Evolutionary conservation across 2,329 filamentous ascomycete genomes (phyloP).

Genomic region (Hypoxylon sp.): DNA sequence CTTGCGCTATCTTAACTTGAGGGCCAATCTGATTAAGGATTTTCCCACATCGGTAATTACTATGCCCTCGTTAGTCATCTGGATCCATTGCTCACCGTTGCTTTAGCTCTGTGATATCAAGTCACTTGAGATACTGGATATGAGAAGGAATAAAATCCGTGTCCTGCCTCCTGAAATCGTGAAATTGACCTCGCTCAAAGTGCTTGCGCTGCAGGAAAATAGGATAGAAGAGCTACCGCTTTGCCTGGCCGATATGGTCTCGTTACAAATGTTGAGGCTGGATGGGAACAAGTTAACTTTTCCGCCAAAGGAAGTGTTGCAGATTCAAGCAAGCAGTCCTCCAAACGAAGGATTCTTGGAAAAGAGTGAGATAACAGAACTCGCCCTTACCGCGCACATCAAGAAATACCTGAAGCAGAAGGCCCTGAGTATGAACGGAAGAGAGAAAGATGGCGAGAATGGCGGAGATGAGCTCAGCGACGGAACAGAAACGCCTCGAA

Average conservation of each 20-base stretch:
- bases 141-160: constrained; percentile 88
- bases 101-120: constrained; percentile 84
- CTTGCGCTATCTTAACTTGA: constrained; percentile 83
- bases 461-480: constrained; percentile 76
- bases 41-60: constrained; percentile 68
- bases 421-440: constrained; percentile 61
- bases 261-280: constrained; percentile 88
- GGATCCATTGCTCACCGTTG: constrained; percentile 42
- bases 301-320: constrained; percentile 78
- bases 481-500: constrained; percentile 82
- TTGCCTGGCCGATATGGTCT: constrained; percentile 89
- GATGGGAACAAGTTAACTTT: constrained; percentile 89
- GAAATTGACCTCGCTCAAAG: constrained; percentile 86
- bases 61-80: constrained; percentile 26
- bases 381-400: constrained; percentile 71
- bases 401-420: constrained; percentile 71
- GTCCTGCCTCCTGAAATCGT: constrained; percentile 83
- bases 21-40: constrained; percentile 79
- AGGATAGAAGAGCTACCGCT: constrained; percentile 86
- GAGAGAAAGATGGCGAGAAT: constrained; percentile 66
- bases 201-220: constrained; percentile 89
- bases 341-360: constrained; percentile 68
- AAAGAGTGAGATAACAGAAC: constrained; percentile 74
- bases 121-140: constrained; percentile 91
- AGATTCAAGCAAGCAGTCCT: constrained; percentile 68